These are phyloP conservation scores for Pseudogymnoascus sp. DNA, from an alignment of 2,329 filamentous ascomycete genomes.

Conservation along the genomic window DNA sequence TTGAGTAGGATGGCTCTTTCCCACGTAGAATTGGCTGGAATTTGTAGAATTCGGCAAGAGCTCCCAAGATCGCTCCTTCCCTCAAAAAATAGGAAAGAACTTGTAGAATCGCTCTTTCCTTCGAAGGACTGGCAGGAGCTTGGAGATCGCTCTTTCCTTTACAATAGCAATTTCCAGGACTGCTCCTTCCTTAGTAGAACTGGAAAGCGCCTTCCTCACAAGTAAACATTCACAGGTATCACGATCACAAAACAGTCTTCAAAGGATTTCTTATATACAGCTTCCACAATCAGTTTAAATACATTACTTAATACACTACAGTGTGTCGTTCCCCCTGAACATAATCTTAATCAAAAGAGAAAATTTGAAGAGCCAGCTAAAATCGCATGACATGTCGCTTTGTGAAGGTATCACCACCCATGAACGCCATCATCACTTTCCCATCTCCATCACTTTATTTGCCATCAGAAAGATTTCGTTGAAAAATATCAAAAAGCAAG, in stretches of 20 bases:
- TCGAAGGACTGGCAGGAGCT: background rate
- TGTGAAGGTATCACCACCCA: background rate
- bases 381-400: background rate
- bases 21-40: background rate
- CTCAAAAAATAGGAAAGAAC: background rate
- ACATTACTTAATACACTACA: background rate
- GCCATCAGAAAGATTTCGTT: background rate
- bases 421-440: slow-evolving; percentile 2
- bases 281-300: slow-evolving; percentile 3
- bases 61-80: background rate
- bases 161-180: background rate
- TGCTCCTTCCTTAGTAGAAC: background rate
- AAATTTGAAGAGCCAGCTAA: background rate
- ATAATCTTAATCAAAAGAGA: background rate
- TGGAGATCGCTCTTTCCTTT: background rate
- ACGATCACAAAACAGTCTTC: background rate
- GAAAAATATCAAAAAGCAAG: no score
- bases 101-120: background rate
- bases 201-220: background rate
- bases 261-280: background rate
- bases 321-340: background rate
- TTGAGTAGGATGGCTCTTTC: background rate
- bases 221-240: background rate
- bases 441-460: background rate
- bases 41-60: background rate